Base-by-base conservation (phyloP, 2,329 filamentous ascomycete species). In the Stagonosporopsis chrysanthemi region DNA sequence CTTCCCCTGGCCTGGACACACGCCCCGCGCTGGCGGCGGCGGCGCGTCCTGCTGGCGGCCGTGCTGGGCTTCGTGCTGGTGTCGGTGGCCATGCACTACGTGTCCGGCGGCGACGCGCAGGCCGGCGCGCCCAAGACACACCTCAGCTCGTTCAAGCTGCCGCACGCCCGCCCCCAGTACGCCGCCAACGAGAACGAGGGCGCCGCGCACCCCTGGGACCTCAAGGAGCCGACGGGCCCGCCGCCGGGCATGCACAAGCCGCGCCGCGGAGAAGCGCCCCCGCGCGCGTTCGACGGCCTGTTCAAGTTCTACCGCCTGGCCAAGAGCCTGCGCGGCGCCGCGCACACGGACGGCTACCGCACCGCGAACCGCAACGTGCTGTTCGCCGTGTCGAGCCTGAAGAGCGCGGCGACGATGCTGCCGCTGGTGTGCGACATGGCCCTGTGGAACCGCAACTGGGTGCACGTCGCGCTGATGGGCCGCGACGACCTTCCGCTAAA, bases 351-450 rank as follows among this genome's bases (percentile, higher is more conserved):
- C 24, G 87, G 87, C 4, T 75, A 77, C 45, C 78, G 79, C 50
- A 61, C 72, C 29, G 71, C 77, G 35, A 91, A 90, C 69, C 84
- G 84, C 47, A 92, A 92, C 68, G 83, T 97, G 15, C 76, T 97
- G 3, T 97, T 97, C 72, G 89, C 88, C 4, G 88, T 90, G 3
- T 88, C 90, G 0, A 92, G 84, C 59, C 77, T 96, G 47, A 85
- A 85, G 73, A 95, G 91, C 70, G 86, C 88, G 15, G 84, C 90
- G 0, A 84, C 84, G 29, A 74, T 97, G 50, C 79, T 97, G 29
- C 92, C 92, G 0, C 81, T 97, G 71, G 91, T 93, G 6, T 98
- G 95, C 75, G 86, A 91, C 67, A 97, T 97, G 93, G 88, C 88
- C 6, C 75, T 75, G 22, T 83, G 87, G 75, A 82, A 84, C 53